Evolutionary conservation across 164 flowering plant species (phyloP), one percentile per base, ranked within the genome.

Genomic region (Vitis rupestris): DNA sequence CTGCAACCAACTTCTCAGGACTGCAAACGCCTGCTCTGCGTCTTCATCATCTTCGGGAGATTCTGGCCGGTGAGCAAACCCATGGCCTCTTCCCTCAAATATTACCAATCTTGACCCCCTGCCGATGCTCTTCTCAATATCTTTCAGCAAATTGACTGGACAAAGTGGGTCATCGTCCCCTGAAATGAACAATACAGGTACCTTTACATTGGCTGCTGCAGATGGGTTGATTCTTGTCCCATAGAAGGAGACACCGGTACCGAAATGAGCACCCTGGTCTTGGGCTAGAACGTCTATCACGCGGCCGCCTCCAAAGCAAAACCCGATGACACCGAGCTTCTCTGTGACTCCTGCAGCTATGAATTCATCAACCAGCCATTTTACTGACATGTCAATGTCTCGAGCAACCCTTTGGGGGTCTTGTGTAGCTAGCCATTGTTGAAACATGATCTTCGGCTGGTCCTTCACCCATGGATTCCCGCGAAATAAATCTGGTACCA

Each of bases 291-390:
- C 84, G 11, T 94, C 90, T 8, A 90, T 60, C 9, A 94, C 76
- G 53, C 79, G 67, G 47, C 91, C 94, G 19, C 94, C 98, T 37
- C 98, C 98, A 66, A 69, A 88, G 82, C 97, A 88, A 70, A 94
- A 94, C 10, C 96, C 97, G 19, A 94, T 74, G 30, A 94, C 65
- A 7, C 96, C 98, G 23, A 94, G 93, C 83, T 88, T 91, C 72
- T 77, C 85, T 27, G 93, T 77, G 54, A 84, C 79, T 61, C 87
- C 92, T 10, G 89, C 97, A 8, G 90, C 92, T 51, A 73, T 13
- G 27, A 94, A 86, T 78, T 94, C 94, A 67, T 90, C 86, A n/a
- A 70, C 79, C 93, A 94, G 76, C 97, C 97, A 94, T 66, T 87
- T 79, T n/a, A 89, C 71, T 49, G 90, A 77, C 7, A 81, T 65